Base-by-base conservation (phyloP, 2,329 filamentous ascomycete species). In the Orbilia quercus region DNA sequence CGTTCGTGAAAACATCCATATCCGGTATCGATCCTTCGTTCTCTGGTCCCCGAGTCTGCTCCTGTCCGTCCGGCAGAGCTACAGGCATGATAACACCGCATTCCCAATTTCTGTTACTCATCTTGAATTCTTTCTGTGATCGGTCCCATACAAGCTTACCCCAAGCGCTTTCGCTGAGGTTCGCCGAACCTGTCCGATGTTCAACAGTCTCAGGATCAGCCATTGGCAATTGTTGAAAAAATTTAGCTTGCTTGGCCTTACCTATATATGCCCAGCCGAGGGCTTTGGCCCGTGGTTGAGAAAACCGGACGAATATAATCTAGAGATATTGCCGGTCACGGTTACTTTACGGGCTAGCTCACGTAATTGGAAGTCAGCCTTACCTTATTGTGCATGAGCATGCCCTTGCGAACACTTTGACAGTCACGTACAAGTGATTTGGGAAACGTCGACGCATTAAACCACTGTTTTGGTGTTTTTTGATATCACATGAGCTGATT, bases 21-120 rank as follows among this genome's bases (percentile, higher is more conserved):
- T 66, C 69, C 48, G 60, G 69, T 45, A 38, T 66, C 23, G 69
- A 62, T 44, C 18, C 54, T 50, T 66, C 60, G 36, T 22, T 45
- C 28, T 16, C 47, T 36, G 59, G 7, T 36, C 11, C 53, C 3
- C 14, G 14, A 34, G 20, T 22, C 25, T 51, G 54, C 54, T 66
- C 55, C 28, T 73, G 69, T 34, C 55, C 69, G 31, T 51, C 48
- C 14, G 60, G 54, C 42, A 59, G 60, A 62, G 47, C 77, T 22
- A 90, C 83, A 7, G 89, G 88, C 42, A 97, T 80, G 22, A 98
- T 77, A 0, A 99, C 91, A 36, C 95, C 95, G 79, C 92, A 96
- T 81, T 98, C 95, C 93, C 94, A 98, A 80, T 98, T 99, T 62
- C 91, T 88, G 80, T 90, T 92, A 75, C 86, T 92, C 75, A 98